These are phyloP conservation scores for Talaromyces ruber DNA, from an alignment of 495 filamentous ascomycete species.

Conservation along the genomic window DNA sequence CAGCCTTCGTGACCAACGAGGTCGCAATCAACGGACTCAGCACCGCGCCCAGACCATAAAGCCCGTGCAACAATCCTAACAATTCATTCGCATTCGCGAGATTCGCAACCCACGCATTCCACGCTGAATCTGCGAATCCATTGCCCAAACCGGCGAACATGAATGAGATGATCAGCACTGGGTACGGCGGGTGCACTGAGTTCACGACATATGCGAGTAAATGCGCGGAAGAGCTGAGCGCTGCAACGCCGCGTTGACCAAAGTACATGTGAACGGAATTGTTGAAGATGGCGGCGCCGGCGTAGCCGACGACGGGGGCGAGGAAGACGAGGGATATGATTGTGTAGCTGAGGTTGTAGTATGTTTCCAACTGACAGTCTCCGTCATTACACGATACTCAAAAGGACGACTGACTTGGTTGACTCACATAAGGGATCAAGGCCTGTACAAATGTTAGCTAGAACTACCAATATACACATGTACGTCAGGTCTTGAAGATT, in stretches of 20 bases:
- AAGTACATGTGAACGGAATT: slow-evolving; percentile 45
- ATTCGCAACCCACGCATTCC: slow-evolving; percentile 54
- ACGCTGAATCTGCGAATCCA: slow-evolving; percentile 47
- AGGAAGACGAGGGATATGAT: slow-evolving; percentile 52
- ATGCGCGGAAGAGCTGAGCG: slow-evolving; percentile 53
- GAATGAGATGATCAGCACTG: slow-evolving; percentile 45
- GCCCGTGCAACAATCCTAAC: slow-evolving; percentile 47
- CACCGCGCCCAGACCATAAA: slow-evolving; percentile 49
- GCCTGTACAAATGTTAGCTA: slow-evolving; percentile 24
- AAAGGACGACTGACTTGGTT: not conserved
- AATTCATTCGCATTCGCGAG: slow-evolving; percentile 49
- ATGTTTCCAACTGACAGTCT: slow-evolving; percentile 38
- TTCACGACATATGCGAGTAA: slow-evolving; percentile 50
- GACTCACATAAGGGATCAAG: slow-evolving; percentile 42
- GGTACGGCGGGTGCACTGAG: slow-evolving; percentile 47
- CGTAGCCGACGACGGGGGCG: slow-evolving; percentile 49
- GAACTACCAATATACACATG: too few species aligned
- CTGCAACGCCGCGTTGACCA: slow-evolving; percentile 65
- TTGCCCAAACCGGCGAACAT: slow-evolving; percentile 49
- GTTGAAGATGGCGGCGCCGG: slow-evolving; percentile 40
- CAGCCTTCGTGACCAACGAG: slow-evolving; percentile 39
- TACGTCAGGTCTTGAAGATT: not conserved
- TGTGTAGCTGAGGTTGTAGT: slow-evolving; percentile 45
- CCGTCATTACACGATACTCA: not conserved
- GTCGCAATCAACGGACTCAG: slow-evolving; percentile 48